phyloP scores from a whole-genome alignment of 73 alveolate species.

The Tetrahymena malaccensis region DNA sequence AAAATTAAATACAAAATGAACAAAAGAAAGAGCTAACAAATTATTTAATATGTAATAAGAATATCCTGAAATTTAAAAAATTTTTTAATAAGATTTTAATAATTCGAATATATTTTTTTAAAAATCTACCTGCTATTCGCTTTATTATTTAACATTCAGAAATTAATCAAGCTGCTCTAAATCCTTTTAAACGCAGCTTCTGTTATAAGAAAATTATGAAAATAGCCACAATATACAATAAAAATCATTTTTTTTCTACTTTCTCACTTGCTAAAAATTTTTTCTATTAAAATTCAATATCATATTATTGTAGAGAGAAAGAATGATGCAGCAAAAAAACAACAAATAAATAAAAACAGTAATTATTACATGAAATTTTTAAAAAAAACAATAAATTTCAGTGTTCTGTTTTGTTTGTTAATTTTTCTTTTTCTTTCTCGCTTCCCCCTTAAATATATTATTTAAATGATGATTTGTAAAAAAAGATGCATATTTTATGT shows the following conservation, averaged over 20 bases:
- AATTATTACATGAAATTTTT: not conserved
- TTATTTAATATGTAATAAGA: not conserved
- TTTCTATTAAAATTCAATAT: not conserved
- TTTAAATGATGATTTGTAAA: not conserved
- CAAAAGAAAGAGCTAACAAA: not conserved
- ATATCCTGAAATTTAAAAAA: not conserved
- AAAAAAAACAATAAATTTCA: not conserved
- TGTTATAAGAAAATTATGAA: not conserved
- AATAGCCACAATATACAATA: not conserved
- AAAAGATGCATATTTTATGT: not conserved
- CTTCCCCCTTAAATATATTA: not conserved
- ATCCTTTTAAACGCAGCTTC: not conserved
- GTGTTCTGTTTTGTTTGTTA: not conserved
- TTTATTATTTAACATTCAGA: not conserved
- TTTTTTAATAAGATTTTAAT: not conserved
- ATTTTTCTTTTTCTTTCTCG: not conserved
- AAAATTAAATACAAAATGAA: not conserved
- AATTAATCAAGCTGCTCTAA: not conserved
- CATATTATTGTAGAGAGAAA: not conserved
- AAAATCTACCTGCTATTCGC: not conserved
- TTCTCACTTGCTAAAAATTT: not conserved
- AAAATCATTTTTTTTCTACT: not conserved
- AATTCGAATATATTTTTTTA: not conserved
- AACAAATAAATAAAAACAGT: not conserved
- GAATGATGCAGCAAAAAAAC: not conserved